Percentiles rank a stretch among this genome's conserved stretches.
Evolutionary conservation across 257 asterid genomes (phyloP).

Genomic region (Hygrophila difformis): DNA sequence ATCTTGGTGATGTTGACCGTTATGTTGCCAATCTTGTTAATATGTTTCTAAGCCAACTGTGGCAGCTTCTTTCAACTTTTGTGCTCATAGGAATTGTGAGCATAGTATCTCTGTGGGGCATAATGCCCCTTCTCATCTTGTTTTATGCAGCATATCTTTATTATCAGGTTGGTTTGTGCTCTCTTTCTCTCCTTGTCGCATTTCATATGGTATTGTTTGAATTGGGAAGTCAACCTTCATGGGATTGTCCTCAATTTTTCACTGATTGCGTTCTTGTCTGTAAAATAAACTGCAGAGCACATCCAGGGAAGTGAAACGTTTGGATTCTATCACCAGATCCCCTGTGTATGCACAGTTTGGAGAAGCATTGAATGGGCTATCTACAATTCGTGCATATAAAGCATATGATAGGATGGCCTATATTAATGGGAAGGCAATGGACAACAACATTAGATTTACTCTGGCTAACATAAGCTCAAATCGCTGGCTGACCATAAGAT

Average conservation of each 20-base stretch:
- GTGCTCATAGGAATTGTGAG: constrained; percentile 67
- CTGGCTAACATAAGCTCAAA: constrained; percentile 55
- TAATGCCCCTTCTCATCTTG: constrained; percentile 67
- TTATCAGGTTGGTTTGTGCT: constrained; percentile 43
- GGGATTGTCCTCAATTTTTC: background rate
- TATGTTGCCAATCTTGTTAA: constrained; percentile 46
- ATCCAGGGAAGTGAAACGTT: constrained; percentile 73
- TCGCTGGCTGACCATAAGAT: constrained; percentile 73
- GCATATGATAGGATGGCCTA: constrained; percentile 58
- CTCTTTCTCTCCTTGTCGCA: constrained; percentile 7
- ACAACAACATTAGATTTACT: constrained; percentile 62
- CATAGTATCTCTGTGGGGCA: constrained; percentile 71
- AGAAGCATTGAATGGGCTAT: constrained; percentile 66
- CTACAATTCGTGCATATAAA: constrained; percentile 75
- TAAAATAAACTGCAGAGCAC: constrained; percentile 53
- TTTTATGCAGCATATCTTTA: constrained; percentile 63
- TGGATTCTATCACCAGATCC: constrained; percentile 71
- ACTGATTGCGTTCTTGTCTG: constrained; percentile 1
- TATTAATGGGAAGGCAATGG: constrained; percentile 67
- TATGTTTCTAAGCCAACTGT: constrained; percentile 49
- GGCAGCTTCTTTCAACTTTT: constrained; percentile 68
- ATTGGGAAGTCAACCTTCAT: background rate
- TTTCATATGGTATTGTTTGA: too few species aligned
- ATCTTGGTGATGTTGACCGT: constrained; percentile 68
- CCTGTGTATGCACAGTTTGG: constrained; percentile 85